phyloP scores from a whole-genome alignment of 257 asterid genomes.

The Primulina huaijiensis region DNA sequence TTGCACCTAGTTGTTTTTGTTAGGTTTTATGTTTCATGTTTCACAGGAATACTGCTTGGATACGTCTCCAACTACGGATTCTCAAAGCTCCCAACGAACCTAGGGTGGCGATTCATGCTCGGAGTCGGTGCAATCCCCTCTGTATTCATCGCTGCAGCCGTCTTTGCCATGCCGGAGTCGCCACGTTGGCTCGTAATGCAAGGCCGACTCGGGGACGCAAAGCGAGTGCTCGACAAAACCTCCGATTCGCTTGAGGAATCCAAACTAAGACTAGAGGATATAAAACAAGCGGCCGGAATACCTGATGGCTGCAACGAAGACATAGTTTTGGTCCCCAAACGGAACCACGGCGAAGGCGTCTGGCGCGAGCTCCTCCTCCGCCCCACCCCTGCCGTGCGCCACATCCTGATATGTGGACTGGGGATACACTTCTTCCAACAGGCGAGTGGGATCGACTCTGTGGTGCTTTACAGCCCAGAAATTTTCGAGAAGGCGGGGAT shows the following conservation, averaged over 20 bases:
- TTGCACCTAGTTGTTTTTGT: too few relatives aligned
- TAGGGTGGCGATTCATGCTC: slow-evolving; percentile 31
- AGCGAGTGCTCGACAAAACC: slow-evolving; percentile 22
- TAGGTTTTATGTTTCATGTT: neutral
- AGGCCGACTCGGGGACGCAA: slow-evolving; percentile 29
- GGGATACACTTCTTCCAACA: slow-evolving; percentile 34
- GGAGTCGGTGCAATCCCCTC: slow-evolving; percentile 27
- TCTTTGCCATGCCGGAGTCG: slow-evolving; percentile 24
- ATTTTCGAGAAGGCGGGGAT: slow-evolving; percentile 8
- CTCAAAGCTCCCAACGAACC: slow-evolving; percentile 22
- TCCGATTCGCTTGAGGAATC: slow-evolving; percentile 25
- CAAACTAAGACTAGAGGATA: slow-evolving; percentile 19
- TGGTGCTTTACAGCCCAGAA: slow-evolving; percentile 7
- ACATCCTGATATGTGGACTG: slow-evolving; percentile 21
- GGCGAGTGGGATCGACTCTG: slow-evolving; percentile 23
- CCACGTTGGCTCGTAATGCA: slow-evolving; percentile 33
- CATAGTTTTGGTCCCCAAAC: slow-evolving; percentile 7
- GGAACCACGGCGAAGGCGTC: neutral
- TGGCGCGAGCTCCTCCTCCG: slow-evolving; percentile 22
- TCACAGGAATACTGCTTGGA: slow-evolving; percentile 24
- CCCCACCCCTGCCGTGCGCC: slow-evolving; percentile 25
- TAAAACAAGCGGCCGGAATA: slow-evolving; percentile 26
- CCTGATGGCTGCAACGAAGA: slow-evolving; percentile 16
- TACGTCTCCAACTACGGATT: slow-evolving; percentile 19
- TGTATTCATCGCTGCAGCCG: slow-evolving; percentile 3